phyloP scores from a whole-genome alignment of 2,329 filamentous ascomycete species.

The Diaporthe ampelina region DNA sequence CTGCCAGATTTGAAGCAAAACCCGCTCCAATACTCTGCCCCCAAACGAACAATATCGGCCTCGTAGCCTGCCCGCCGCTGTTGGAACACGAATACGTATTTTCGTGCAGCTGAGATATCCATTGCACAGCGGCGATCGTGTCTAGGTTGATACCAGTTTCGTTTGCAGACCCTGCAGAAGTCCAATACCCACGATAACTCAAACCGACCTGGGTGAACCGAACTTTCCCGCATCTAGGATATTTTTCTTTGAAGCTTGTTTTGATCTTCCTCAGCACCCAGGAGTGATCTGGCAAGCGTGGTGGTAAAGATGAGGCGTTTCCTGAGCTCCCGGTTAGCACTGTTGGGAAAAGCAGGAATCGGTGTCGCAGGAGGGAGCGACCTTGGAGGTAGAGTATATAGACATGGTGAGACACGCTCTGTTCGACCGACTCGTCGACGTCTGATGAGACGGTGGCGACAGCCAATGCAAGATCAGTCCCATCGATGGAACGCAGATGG shows the following conservation, averaged over 20 bases:
- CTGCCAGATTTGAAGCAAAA: slow-evolving; percentile 74
- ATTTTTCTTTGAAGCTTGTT: slow-evolving; percentile 50
- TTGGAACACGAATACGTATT: slow-evolving; percentile 43
- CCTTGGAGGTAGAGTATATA: slow-evolving; percentile 72
- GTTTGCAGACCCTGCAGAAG: slow-evolving; percentile 77
- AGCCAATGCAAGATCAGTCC: slow-evolving; percentile 74
- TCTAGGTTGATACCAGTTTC: slow-evolving; percentile 80
- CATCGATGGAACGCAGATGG: slow-evolving; percentile 72
- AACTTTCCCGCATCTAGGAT: slow-evolving; percentile 45
- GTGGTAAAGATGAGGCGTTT: slow-evolving; percentile 71
- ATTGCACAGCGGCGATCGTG: slow-evolving; percentile 73
- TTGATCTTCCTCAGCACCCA: slow-evolving; percentile 62
- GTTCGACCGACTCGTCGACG: background rate
- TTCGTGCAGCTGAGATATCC: slow-evolving; percentile 65
- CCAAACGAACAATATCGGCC: slow-evolving; percentile 73
- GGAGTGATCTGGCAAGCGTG: slow-evolving; percentile 69
- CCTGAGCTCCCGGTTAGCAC: slow-evolving; percentile 53
- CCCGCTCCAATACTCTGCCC: slow-evolving; percentile 84
- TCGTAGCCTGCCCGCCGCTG: slow-evolving; percentile 42
- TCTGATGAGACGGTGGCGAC: slow-evolving; percentile 59
- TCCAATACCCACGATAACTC: slow-evolving; percentile 84
- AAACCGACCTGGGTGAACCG: slow-evolving; percentile 66
- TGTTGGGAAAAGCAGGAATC: too few relatives aligned
- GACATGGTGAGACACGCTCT: slow-evolving; percentile 49
- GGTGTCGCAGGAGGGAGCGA: slow-evolving; percentile 44